Evolutionary conservation across 169 alveolate genomes (phyloP), one percentile per base, ranked within the genome.

Genomic region (Toxoplasma gondii): DNA sequence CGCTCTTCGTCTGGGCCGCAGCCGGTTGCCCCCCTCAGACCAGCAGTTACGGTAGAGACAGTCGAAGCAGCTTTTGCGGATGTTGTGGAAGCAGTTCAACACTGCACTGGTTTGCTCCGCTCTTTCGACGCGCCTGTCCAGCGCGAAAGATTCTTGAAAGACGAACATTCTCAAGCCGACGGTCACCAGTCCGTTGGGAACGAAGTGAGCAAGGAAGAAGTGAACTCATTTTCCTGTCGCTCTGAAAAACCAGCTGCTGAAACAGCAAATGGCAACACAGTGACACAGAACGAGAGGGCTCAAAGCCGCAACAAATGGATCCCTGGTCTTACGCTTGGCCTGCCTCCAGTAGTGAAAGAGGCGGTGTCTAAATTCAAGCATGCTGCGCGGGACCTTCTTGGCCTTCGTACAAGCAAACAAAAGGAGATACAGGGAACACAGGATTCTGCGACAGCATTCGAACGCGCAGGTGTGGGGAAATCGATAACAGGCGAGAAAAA

Each of bases 341-440:
- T 64, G 78, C 78, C 87, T 34, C 87, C 39, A 22, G 31, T 27
- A 1, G 87, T 78, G 45, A 22, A 24, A 31, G 45, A 27, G 45
- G 87, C 87, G 87, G 87, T 78, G 87, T 9, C 87, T 17, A 78
- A 78, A 22, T 78, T 78, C 87, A 34, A 39, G 45, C 12, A 12
- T 34, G 87, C 87, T 0, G 87, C 87, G 87, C 87, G 45, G 45
- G 87, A 34, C 31, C 87, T 78, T 27, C 87, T 78, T 39, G 87
- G 87, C 29, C 41, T 78, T 78, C 45, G 31, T 19, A 39, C 45
- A 10, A 27, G 87, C 41, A 27, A 34, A 0, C 87, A 16, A 27
- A 27, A 34, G 9, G 87, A 78, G 22, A 19, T 31, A 78, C 45
- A 16, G 49, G 2, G 44, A 44, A 27, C 29, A 12, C 29, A 64